Evolutionary conservation across 352 stramenopile species (phyloP).

Genomic region (Phytophthora brassicae): DNA sequence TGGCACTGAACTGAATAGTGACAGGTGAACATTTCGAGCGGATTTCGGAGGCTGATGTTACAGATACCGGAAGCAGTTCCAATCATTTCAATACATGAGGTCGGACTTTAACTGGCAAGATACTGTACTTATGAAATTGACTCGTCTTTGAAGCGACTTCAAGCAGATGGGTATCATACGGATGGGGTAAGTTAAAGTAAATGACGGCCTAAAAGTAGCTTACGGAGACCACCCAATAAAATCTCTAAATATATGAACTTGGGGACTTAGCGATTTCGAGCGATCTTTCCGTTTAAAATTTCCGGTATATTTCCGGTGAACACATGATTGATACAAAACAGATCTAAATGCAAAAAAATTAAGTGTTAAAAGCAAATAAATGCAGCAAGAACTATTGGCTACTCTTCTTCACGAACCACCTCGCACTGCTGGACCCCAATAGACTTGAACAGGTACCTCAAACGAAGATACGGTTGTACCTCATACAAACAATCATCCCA

Average conservation of each 20-base stretch:
- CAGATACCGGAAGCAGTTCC: background rate
- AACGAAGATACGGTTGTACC: background rate
- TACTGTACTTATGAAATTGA: background rate
- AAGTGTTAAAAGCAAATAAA: background rate
- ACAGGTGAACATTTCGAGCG: too few relatives aligned
- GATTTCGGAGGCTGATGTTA: background rate
- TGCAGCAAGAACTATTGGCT: background rate
- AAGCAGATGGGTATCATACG: background rate
- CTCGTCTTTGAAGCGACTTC: background rate
- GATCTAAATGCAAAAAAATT: background rate
- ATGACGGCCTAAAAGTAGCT: too few relatives aligned
- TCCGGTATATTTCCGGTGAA: background rate
- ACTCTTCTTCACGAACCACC: background rate
- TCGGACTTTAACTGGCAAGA: background rate
- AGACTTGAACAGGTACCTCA: background rate
- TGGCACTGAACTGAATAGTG: too few relatives aligned
- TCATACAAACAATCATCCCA: background rate
- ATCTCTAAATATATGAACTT: background rate
- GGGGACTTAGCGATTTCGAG: background rate
- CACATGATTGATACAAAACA: background rate
- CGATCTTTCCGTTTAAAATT: background rate
- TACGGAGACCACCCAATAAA: too few relatives aligned
- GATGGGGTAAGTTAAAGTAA: too few relatives aligned
- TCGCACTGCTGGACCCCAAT: background rate
- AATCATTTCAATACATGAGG: background rate